Base-by-base conservation (phyloP, 495 filamentous ascomycete species). In the Corynascus novoguineensis region DNA sequence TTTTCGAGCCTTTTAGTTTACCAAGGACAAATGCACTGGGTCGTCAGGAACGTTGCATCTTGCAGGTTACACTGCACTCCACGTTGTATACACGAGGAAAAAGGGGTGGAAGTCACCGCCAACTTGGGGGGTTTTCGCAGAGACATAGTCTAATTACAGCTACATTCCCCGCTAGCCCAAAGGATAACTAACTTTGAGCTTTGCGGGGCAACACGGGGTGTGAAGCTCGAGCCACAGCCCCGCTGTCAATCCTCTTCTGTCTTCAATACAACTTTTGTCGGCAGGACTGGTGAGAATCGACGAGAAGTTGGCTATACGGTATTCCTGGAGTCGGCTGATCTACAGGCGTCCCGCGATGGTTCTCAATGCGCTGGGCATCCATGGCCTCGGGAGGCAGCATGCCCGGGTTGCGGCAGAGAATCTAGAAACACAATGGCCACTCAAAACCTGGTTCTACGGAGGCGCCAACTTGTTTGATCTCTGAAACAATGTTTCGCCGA, bases 401-500 rank as follows among this genome's bases (percentile, higher is more conserved):
- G 45, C 27, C 15, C 45, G 45, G 45, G 21, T 19, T 28, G 3
- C 41, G 37, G n/a, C 8, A 19, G 37, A 40, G 6, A 15, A 14
- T 5, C 10, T 24, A 25, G 34, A 25, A 45, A 45, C 22, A 14
- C 14, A 32, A 21, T 28, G 27, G 28, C 17, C 14, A 9, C 25
- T 21, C 45, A 48, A 47, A n/a, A 57, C 45, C 45, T 25, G 54
- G 54, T 32, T 50, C 24, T 27, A 35, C 10, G 28, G 41, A 22
- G 25, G 32, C 37, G n/a, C 31, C 35, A 38, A 12, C 45, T 5
- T 27, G 57, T 60, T 56, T 60, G 58, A 56, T 53, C 38, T 17
- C 28, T 48, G 58, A 60, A 60, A 60, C 58, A 38, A 44, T 52
- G 44, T 50, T 60, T 56, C 53, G 21, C 40, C 40, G 21, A 21